Evolutionary conservation across 2,329 filamentous ascomycete genomes (phyloP).

Genomic region (Ophiostoma sp.): DNA sequence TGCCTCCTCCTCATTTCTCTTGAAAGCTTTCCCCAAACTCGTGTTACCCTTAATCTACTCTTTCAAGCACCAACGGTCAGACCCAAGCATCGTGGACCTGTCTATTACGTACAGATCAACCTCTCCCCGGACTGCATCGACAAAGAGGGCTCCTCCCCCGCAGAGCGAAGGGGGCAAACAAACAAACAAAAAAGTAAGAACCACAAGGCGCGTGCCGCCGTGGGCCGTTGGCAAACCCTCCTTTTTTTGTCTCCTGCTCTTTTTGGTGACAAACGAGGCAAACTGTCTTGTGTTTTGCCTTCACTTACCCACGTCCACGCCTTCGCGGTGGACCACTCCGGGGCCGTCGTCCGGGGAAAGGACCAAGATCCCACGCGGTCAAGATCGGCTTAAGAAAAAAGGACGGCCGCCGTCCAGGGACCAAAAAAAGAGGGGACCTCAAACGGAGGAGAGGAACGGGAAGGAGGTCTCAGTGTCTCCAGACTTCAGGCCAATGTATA

Average conservation of each 20-base stretch:
- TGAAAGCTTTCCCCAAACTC: background rate
- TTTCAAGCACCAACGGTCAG: background rate
- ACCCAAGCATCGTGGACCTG: background rate
- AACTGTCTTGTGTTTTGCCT: conserved; percentile 10
- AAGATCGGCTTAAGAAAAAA: conserved; percentile 15
- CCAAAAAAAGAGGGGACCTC: background rate
- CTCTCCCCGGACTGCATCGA: conserved; percentile 9
- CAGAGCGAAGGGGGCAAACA: background rate
- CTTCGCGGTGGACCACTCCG: conserved; percentile 3
- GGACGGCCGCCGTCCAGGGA: background rate
- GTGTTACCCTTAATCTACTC: background rate
- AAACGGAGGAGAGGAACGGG: conserved; percentile 1
- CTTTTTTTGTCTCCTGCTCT: background rate
- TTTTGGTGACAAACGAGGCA: conserved; percentile 17
- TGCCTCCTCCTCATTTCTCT: background rate
- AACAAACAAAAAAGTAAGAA: background rate
- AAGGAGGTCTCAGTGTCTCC: background rate
- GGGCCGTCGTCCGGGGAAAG: conserved; percentile 18
- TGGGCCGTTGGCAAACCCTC: background rate
- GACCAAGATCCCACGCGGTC: background rate
- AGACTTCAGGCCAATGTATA: background rate
- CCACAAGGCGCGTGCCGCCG: background rate
- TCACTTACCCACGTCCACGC: background rate
- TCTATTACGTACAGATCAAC: conserved; percentile 21
- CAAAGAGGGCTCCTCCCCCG: conserved; percentile 4